These are phyloP conservation scores for Gnomoniopsis sp. DNA, from an alignment of 2,329 filamentous ascomycete species.

Conservation along the genomic window DNA sequence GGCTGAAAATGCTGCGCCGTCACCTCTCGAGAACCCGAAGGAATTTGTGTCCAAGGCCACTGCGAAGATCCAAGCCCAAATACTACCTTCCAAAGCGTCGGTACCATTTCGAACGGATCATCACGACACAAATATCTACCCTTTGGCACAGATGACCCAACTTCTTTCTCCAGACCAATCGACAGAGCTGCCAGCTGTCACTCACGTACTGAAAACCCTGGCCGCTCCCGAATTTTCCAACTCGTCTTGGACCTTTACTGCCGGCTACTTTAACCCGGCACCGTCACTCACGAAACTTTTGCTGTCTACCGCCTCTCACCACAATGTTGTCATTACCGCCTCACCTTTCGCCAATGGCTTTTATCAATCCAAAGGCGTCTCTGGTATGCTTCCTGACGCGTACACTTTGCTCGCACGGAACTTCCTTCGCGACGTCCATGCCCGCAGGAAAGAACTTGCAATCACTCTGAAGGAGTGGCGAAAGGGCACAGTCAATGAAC, in stretches of 20 bases:
- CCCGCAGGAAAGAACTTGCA: constrained; percentile 44
- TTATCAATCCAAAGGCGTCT: constrained; percentile 82
- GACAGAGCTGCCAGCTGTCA: constrained; percentile 83
- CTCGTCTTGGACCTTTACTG: constrained; percentile 92
- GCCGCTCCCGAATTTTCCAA: constrained; percentile 59
- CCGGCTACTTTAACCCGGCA: constrained; percentile 97
- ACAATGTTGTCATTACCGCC: constrained; percentile 85
- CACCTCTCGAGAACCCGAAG: constrained; percentile 67
- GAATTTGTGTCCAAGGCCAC: constrained; percentile 70
- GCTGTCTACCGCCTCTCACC: constrained; percentile 64
- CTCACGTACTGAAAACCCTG: constrained; percentile 67
- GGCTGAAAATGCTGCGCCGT: constrained; percentile 66
- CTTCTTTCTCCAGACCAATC: constrained; percentile 76
- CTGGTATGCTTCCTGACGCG: constrained; percentile 83
- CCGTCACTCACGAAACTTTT: constrained; percentile 77
- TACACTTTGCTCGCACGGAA: constrained; percentile 84
- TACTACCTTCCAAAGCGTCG: constrained; percentile 47
- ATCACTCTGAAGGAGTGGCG: constrained; percentile 87
- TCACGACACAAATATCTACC: constrained; percentile 73
- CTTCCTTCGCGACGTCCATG: constrained; percentile 64
- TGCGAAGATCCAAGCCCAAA: constrained; percentile 60
- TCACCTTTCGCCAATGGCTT: constrained; percentile 95
- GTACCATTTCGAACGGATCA: constrained; percentile 4
- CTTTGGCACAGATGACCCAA: constrained; percentile 83
- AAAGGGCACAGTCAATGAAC: constrained; percentile 72